These are phyloP conservation scores for Niveomyces coronatus DNA, from an alignment of 2,329 filamentous ascomycete species.

Conservation along the genomic window DNA sequence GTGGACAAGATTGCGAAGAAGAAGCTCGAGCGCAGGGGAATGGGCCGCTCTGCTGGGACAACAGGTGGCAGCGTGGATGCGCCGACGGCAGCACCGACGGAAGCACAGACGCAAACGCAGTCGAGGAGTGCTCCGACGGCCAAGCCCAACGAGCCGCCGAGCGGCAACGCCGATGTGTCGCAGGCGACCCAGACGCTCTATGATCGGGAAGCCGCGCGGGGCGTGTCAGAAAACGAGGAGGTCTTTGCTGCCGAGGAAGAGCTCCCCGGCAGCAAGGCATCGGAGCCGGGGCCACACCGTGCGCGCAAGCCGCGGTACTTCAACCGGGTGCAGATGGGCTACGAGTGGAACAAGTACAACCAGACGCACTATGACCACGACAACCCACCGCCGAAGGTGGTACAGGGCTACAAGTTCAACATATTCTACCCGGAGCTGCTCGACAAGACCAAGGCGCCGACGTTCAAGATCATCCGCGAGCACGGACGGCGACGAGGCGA, in stretches of 20 bases:
- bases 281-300: constrained; percentile 66
- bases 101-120: constrained; percentile 14
- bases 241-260: constrained; percentile 87
- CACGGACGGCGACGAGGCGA: constrained; percentile 81
- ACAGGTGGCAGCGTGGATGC: constrained; percentile 32
- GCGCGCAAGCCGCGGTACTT: constrained; percentile 94
- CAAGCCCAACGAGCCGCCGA: constrained; percentile 1
- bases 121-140: constrained; percentile 1
- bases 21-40: constrained; percentile 8
- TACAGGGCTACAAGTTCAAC: constrained; percentile 99
- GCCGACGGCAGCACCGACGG: background rate
- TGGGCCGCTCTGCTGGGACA: constrained; percentile 31
- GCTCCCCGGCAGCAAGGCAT: constrained; percentile 43
- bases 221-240: constrained; percentile 88
- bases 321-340: constrained; percentile 97
- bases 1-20: constrained; percentile 63
- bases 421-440: constrained; percentile 98
- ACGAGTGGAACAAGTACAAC: constrained; percentile 99
- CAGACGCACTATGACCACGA: constrained; percentile 99
- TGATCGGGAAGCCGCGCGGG: constrained; percentile 84
- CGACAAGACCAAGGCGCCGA: constrained; percentile 88
- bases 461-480: constrained; percentile 91
- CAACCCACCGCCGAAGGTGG: constrained; percentile 93
- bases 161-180: constrained; percentile 61
- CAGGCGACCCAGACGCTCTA: constrained; percentile 82